A percentile compares a stretch with the other conserved stretches of the same genome.
Evolutionary conservation across 192 early-diverging fungal genomes (phyloP).

Genomic region (Coemansia asiatica): DNA sequence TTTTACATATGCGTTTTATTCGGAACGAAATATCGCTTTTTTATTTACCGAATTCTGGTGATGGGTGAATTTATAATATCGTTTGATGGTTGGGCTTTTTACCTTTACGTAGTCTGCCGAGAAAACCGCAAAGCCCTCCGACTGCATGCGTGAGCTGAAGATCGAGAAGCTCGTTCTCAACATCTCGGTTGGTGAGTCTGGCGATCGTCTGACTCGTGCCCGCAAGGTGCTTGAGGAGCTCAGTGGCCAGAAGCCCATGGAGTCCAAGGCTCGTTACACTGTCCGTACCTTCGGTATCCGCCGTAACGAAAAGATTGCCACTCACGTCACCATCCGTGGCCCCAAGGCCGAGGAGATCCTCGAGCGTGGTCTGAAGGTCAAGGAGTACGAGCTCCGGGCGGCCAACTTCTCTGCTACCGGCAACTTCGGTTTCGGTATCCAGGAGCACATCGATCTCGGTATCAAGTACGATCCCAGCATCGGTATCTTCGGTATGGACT

Average conservation of each 20-base stretch:
- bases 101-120: slow-evolving; percentile 50
- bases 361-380: slow-evolving; percentile 99
- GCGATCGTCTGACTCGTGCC: slow-evolving; percentile 99
- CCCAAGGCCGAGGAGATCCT: slow-evolving; percentile 95
- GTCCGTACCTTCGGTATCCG: slow-evolving; percentile 99
- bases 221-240: slow-evolving; percentile 99
- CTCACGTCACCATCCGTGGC: slow-evolving; percentile 98
- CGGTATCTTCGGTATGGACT: slow-evolving; percentile 99
- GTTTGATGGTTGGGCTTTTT: not conserved
- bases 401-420: slow-evolving; percentile 97
- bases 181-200: slow-evolving; percentile 99
- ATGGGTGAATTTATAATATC: not conserved
- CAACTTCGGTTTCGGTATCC: slow-evolving; percentile 99
- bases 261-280: slow-evolving; percentile 99
- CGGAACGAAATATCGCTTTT: not conserved
- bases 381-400: slow-evolving; percentile 96
- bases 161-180: slow-evolving; percentile 99
- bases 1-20: not conserved
- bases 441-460: slow-evolving; percentile 99
- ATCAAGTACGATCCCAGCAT: slow-evolving; percentile 99
- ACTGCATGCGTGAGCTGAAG: slow-evolving; percentile 95
- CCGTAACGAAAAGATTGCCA: slow-evolving; percentile 99
- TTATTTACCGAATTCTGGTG: not conserved
- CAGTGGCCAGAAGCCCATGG: slow-evolving; percentile 97
- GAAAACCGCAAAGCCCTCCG: slow-evolving; percentile 73